Evolutionary conservation across 2,329 filamentous ascomycete species (phyloP).

Genomic region (Cladosporium sp.): DNA sequence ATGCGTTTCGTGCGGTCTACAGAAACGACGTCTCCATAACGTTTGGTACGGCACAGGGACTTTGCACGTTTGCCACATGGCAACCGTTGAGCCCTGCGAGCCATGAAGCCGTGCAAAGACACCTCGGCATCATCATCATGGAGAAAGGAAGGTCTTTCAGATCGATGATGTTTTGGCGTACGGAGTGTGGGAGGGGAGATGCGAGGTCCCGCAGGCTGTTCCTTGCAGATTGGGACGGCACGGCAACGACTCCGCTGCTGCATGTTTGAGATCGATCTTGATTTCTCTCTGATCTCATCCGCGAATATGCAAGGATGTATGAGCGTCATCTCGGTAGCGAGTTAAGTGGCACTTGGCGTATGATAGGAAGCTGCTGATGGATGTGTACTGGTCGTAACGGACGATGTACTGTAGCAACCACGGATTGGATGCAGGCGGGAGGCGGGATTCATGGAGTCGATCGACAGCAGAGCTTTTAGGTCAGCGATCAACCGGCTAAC

Average conservation of each 20-base stretch:
- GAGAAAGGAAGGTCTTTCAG: too few species aligned
- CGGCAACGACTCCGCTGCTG: background rate
- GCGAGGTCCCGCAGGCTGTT: constrained; percentile 6
- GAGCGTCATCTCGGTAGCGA: constrained; percentile 1
- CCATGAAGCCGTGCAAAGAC: too few species aligned
- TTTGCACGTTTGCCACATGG: constrained; percentile 1
- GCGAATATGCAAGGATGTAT: background rate
- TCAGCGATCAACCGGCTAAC: too few species aligned
- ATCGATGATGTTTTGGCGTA: constrained; percentile 9
- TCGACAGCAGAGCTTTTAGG: too few species aligned
- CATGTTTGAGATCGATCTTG: constrained; percentile 5
- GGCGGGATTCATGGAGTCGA: too few species aligned
- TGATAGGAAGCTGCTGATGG: too few species aligned
- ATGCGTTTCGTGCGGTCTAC: too few species aligned
- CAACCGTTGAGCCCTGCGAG: constrained; percentile 3
- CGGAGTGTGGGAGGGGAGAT: constrained; percentile 10
- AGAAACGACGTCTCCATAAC: too few species aligned
- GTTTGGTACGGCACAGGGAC: background rate
- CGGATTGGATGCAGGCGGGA: too few species aligned
- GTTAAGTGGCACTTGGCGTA: too few species aligned
- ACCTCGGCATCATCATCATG: background rate
- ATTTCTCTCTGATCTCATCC: background rate
- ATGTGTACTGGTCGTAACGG: too few species aligned
- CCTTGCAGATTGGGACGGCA: constrained; percentile 10
- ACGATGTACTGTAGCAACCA: too few species aligned